Percentiles rank a stretch among this genome's conserved stretches.
phyloP scores from a whole-genome alignment of 2,329 filamentous ascomycete species.

The Fusarium metavorans region DNA sequence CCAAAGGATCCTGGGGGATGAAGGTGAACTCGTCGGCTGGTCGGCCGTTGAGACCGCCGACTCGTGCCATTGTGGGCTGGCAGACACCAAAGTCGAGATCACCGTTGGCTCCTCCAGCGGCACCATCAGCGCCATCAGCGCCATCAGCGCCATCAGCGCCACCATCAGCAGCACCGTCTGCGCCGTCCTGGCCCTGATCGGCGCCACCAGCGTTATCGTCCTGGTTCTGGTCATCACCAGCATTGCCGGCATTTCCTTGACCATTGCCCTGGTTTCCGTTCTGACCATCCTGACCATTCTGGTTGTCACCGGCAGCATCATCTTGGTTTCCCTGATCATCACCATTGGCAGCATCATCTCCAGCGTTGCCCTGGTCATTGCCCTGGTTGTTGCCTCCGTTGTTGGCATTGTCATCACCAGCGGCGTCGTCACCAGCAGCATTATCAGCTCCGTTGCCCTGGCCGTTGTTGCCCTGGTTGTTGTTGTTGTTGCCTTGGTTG shows the following conservation, averaged over 20 bases:
- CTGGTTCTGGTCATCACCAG: neutral
- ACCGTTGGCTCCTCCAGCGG: neutral
- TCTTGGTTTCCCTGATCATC: neutral
- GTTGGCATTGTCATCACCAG: neutral
- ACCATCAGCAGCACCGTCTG: neutral
- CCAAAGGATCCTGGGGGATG: slow-evolving; percentile 72
- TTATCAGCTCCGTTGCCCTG: neutral
- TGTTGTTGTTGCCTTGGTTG: neutral
- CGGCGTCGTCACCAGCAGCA: neutral
- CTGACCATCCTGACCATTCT: neutral
- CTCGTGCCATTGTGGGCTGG: slow-evolving; percentile 69
- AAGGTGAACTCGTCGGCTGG: slow-evolving; percentile 73
- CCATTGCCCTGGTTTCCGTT: neutral
- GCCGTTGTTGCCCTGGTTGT: neutral
- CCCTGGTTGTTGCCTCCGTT: neutral
- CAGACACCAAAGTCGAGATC: slow-evolving; percentile 65
- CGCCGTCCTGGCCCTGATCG: neutral
- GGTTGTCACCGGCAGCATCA: neutral
- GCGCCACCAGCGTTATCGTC: neutral
- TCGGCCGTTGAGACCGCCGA: slow-evolving; percentile 68
- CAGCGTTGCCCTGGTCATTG: too few relatives aligned
- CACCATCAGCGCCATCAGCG: neutral
- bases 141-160: neutral
- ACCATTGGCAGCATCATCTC: too few relatives aligned
- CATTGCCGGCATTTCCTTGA: neutral